Evolutionary conservation across 495 filamentous ascomycete genomes (phyloP).

Genomic region (Hyaloscypha variabilis): DNA sequence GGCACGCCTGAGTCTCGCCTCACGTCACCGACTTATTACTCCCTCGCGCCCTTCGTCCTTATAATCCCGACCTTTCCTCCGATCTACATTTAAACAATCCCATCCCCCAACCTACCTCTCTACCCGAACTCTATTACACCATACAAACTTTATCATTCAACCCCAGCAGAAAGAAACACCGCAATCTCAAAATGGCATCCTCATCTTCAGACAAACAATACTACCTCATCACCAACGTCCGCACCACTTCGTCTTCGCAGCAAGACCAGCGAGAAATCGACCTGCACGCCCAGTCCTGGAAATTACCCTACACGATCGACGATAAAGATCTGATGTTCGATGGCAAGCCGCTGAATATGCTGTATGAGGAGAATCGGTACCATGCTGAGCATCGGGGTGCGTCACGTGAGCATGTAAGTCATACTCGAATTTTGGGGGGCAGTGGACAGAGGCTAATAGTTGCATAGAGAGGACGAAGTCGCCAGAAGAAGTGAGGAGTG

Average conservation of each 20-base stretch:
- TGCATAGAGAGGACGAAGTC: conserved; percentile 13
- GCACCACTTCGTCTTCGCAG: not conserved
- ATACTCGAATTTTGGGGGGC: too few species aligned
- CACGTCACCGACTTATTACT: not conserved
- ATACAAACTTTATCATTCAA: not conserved
- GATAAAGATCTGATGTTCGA: conserved; percentile 60
- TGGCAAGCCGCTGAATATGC: conserved; percentile 55
- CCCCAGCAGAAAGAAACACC: not conserved
- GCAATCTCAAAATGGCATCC: conserved; percentile 6
- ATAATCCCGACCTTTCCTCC: not conserved
- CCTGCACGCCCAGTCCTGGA: conserved; percentile 38
- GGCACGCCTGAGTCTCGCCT: not conserved
- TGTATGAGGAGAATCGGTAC: conserved; percentile 56
- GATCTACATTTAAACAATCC: not conserved
- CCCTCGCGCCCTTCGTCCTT: not conserved
- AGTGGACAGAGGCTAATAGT: not conserved
- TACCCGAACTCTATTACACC: not conserved
- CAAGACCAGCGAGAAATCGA: conserved; percentile 15
- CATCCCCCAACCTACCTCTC: not conserved
- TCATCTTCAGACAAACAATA: conserved; percentile 7
- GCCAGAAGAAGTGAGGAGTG: conserved; percentile 12
- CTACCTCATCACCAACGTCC: conserved; percentile 29
- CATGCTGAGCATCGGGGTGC: conserved; percentile 16
- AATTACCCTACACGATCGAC: conserved; percentile 54
- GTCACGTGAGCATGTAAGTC: conserved; percentile 15